Base-by-base conservation (phyloP, 495 filamentous ascomycete species). In the Daldinia childiae region DNA sequence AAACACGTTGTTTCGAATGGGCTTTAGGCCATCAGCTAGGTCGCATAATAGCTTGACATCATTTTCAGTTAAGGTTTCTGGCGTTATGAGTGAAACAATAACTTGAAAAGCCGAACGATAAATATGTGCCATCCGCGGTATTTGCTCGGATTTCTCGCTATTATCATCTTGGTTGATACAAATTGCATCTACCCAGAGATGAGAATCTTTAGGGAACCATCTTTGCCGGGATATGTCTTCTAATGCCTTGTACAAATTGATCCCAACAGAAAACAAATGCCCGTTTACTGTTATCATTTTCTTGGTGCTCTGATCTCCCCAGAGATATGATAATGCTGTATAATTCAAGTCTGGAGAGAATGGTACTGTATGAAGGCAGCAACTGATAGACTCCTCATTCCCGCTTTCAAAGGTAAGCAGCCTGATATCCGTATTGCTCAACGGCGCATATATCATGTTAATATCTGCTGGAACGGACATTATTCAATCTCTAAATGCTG, bases 151-250 rank as follows among this genome's bases (percentile, higher is more conserved):
- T 21, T 48, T 48, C 17, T 48, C 43, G 17, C 6, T 9, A 12
- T 48, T 48, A 19, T 48, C 43, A 48, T 48, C 5, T 48, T 48
- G 41, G 41, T 45, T 45, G 43, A 48, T 48, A 24, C 43, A 48
- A 11, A 48, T 19, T 19, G 43, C 17, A 48, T 48, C 43, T 48
- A 48, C 7, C 43, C 43, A 48, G 6, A 24, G 43, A 19, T 48
- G 8, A 21, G 7, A 21, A 19, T 48, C 7, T 11, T 48, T 48
- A 7, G 17, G 7, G 3, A 11, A 48, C 43, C 43, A 11, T 19
- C 9, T 19, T 21, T 19, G 6, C 17, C 24, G 43, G 17, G 17
- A 21, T 21, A 48, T 3, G 8, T 48, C 17, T 21, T 48, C 4
- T 11, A 48, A 3, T 21, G 43, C 17, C 17, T 48, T 48, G 3